A percentile compares a stretch with the other conserved stretches of the same genome.
Conservation (phyloP, 2,329 filamentous ascomycete species). For the Cryphonectria naterciae region DNA sequence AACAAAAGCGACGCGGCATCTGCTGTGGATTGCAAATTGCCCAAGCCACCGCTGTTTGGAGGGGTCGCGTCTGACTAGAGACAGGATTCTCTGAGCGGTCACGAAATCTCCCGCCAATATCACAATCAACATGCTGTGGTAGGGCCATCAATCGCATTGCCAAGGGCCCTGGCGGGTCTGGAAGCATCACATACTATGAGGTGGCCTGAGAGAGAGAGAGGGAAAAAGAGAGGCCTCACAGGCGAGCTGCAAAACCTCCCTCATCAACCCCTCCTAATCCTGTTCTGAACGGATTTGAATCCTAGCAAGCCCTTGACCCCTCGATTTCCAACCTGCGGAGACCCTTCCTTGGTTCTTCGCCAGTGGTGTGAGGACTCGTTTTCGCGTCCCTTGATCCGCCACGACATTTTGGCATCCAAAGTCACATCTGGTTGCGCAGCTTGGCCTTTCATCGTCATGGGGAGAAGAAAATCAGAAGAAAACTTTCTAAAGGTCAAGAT, state of each 20-base stretch:
- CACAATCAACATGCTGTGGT: neutral
- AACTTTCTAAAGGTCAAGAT: neutral
- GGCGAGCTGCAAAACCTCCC: neutral
- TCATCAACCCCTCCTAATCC: neutral
- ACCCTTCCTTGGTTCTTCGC: neutral
- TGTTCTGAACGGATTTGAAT: neutral
- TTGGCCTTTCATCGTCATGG: neutral
- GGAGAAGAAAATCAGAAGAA: neutral
- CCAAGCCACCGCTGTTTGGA: slow-evolving; percentile 20
- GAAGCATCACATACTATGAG: neutral
- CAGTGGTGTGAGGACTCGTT: neutral
- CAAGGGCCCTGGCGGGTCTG: neutral
- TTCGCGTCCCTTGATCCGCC: neutral
- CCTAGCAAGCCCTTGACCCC: slow-evolving; percentile 3
- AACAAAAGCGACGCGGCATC: slow-evolving; percentile 24
- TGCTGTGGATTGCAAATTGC: slow-evolving; percentile 16
- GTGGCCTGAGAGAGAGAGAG: neutral
- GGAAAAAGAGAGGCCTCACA: neutral
- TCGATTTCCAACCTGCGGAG: neutral
- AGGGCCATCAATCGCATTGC: neutral
- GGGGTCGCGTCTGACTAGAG: slow-evolving; percentile 18
- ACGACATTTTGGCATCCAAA: neutral
- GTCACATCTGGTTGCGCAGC: neutral
- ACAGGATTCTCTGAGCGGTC: neutral
- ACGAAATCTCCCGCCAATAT: neutral